Evolutionary conservation across 768 basidiomycete species (phyloP), one percentile per base, ranked within the genome.

Genomic region (Tulasnella sp.): DNA sequence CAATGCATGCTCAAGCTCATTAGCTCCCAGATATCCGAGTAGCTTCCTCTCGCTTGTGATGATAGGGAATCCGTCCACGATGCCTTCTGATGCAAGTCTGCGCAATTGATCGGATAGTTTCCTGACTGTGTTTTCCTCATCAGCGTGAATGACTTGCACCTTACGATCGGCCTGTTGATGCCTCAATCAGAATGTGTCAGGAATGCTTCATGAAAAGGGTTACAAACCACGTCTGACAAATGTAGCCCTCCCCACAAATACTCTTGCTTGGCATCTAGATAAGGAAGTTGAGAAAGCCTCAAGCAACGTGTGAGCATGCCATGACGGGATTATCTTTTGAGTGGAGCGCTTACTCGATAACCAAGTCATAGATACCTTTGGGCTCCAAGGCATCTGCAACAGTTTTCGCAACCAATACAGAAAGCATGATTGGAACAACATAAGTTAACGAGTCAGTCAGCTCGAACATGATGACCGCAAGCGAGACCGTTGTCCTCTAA

Each of bases 381-480:
- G 86, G 86, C 63, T 92, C 85, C 50, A 95, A 64, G 1, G 79
- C 79, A 62, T 92, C 89, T 6, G 88, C 89, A 0, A 88, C 77
- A 0, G 86, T 89, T 69, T 92, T 93, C 20, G 87, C 87, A 15
- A 91, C 83, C 19, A 98, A 74, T 13, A 99, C 68, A 7, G 63
- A 70, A 37, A 92, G 66, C 88, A 91, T 91, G 53, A 91, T 78
- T 13, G 89, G 89, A 5, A 88, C 83, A 10, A 79, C 83, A 65
- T 98, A 98, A 2, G 86, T 90, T 57, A 99, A 68, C 1, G 89
- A 89, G 57, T 88, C 84, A 3, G 93, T 93, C 35, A 98, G 70
- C 61, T 98, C 93, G 61, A 96, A 89, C 70, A 83, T 88, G 65
- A 98, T 99, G 45, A 98, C 95, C 3, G 90, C 90, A 50, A 96